Percentiles rank a stretch among this genome's conserved stretches.
Evolutionary conservation across 176 grass and related monocot species (phyloP).

Genomic region (Zea luxurians): DNA sequence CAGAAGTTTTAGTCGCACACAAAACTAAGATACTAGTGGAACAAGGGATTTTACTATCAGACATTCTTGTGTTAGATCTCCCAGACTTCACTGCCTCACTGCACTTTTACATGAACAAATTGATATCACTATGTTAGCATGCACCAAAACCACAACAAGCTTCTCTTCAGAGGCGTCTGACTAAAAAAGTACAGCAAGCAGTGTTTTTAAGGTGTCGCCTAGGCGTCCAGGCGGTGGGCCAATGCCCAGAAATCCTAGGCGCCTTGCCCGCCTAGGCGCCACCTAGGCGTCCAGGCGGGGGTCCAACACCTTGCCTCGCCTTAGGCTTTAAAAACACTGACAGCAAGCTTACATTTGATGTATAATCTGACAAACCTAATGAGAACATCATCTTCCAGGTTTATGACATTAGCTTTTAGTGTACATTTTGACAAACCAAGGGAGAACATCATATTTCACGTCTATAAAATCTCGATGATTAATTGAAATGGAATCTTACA

Average conservation of each 20-base stretch:
- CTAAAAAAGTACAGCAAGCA: too few species aligned
- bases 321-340: too few species aligned
- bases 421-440: not conserved
- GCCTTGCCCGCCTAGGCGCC: too few species aligned
- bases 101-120: not conserved
- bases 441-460: not conserved
- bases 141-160: not conserved
- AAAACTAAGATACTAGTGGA: not conserved
- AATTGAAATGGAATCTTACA: conserved; percentile 48
- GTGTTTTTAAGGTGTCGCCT: too few species aligned
- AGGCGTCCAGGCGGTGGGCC: too few species aligned
- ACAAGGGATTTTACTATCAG: not conserved
- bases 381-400: not conserved
- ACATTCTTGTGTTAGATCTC: not conserved
- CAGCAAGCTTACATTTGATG: not conserved
- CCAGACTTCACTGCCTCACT: not conserved
- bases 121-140: not conserved
- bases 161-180: not conserved
- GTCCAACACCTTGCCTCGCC: too few species aligned
- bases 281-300: too few species aligned
- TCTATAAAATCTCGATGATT: not conserved
- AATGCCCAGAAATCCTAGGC: too few species aligned
- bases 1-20: not conserved
- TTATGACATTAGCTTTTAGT: not conserved
- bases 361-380: not conserved